Evolutionary conservation across 495 filamentous ascomycete genomes (phyloP), one percentile per base, ranked within the genome.

Genomic region (Penicillium atrosanguineum): DNA sequence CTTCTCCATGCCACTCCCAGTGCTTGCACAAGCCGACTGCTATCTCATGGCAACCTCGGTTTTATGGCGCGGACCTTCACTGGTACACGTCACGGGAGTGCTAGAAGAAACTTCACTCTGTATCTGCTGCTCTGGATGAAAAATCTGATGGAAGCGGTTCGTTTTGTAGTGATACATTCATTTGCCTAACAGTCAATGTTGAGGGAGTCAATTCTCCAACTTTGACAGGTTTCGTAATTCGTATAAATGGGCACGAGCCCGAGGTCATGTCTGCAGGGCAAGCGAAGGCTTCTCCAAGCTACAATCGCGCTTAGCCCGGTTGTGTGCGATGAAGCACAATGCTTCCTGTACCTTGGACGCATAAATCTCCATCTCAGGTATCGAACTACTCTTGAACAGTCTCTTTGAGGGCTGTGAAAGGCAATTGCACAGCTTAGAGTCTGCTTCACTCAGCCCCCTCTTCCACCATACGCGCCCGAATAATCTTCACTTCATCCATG

Each of bases 41-140:
- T 68, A 70, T 72, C 59, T 69, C 69, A 70, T 75, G 69, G 72
- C 70, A 69, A 62, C 43, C 65, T 61, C 61, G 63, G 71, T 64
- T 64, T 68, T 53, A 70, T 68, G 56, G 60, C 69, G 71, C 63
- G 57, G 59, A 70, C 83, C 87, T 93, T 93, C 88, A 91, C 73
- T 93, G 89, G 83, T 58, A 70, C 59, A 75, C 63, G 50, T 57
- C 69, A 63, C 76, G 75, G 79, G 78, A 82, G 79, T 84, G 88
- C 82, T 62, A 93, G 87, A 93, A 44, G 70, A 59, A 74, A 86
- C 65, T 61, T 61, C 87, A 82, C 85, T 87, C 88, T 86, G 90
- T 95, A 95, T 95, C 90, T 95, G 82, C 90, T 91, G 86, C 90
- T 89, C 85, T 90, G 80, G 89, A 84, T 80, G 75, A 67, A 63